Conservation (phyloP, 1,284 basidiomycete species). For the Mycena sp. region DNA sequence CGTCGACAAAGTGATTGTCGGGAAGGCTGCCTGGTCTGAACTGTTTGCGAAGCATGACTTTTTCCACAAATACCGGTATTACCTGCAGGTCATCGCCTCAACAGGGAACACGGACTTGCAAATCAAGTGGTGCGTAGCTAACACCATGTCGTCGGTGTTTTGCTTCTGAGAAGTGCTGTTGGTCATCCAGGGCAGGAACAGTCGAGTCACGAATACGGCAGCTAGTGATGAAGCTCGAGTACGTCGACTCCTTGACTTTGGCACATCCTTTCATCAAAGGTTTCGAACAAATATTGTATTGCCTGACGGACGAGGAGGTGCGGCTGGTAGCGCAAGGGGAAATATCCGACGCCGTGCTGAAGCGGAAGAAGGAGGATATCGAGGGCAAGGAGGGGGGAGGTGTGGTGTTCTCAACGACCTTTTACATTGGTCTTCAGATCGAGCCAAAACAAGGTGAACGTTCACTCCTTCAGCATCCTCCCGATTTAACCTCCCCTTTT, state of each 20-base stretch:
- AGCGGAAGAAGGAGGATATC: slow-evolving; percentile 82
- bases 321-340: slow-evolving; percentile 92
- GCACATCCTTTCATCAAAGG: slow-evolving; percentile 98
- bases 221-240: slow-evolving; percentile 97
- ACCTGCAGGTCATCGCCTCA: slow-evolving; percentile 97
- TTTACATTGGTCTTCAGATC: slow-evolving; percentile 96
- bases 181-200: slow-evolving; percentile 78
- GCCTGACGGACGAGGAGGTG: slow-evolving; percentile 88
- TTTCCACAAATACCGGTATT: slow-evolving; percentile 97
- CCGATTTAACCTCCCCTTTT: slow-evolving; percentile 27
- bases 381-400: slow-evolving; percentile 81
- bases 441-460: slow-evolving; percentile 88
- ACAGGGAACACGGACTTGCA: slow-evolving; percentile 86
- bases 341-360: slow-evolving; percentile 46
- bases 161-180: slow-evolving; percentile 13
- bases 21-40: slow-evolving; percentile 89
- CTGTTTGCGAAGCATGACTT: slow-evolving; percentile 96
- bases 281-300: slow-evolving; percentile 89
- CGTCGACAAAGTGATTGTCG: slow-evolving; percentile 91
- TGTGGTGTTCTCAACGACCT: slow-evolving; percentile 91
- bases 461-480: slow-evolving; percentile 32
- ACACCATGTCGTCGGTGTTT: not conserved
- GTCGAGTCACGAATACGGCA: slow-evolving; percentile 98
- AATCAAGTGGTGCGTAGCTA: slow-evolving; percentile 86
- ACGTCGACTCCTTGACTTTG: slow-evolving; percentile 89